A percentile compares a stretch with the other conserved stretches of the same genome.
phyloP scores from a whole-genome alignment of 306 rosid species.

The Erythrophleum fordii region DNA sequence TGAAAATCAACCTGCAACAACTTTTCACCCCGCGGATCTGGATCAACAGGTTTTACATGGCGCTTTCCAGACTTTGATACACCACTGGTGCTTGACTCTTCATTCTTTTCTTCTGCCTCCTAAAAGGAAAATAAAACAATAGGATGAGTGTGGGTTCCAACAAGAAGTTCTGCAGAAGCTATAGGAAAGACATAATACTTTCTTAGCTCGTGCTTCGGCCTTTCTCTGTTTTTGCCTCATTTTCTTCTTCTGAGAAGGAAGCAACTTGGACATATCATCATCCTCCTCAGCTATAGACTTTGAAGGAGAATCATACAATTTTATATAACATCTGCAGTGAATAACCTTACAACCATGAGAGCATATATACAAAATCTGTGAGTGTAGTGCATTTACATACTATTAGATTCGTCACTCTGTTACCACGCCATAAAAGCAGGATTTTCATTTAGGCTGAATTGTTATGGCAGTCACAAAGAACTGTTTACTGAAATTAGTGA shows the following conservation, averaged over 20 bases:
- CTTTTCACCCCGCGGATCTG: slow-evolving; percentile 92
- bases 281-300: slow-evolving; percentile 83
- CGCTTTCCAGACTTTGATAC: slow-evolving; percentile 87
- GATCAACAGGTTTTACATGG: slow-evolving; percentile 85
- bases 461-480: slow-evolving; percentile 11
- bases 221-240: slow-evolving; percentile 94
- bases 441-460: background rate
- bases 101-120: slow-evolving; percentile 96
- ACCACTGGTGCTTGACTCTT: slow-evolving; percentile 65
- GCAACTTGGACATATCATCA: slow-evolving; percentile 79
- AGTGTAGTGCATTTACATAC: slow-evolving; percentile 2
- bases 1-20: slow-evolving; percentile 74
- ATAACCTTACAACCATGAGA: slow-evolving; percentile 40
- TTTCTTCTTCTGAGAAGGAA: slow-evolving; percentile 95
- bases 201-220: slow-evolving; percentile 96
- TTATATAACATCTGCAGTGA: slow-evolving; percentile 83
- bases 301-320: slow-evolving; percentile 83
- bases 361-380: slow-evolving; percentile 14
- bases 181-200: slow-evolving; percentile 54
- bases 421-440: background rate
- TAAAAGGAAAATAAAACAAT: slow-evolving; percentile 45
- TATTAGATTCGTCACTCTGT: background rate
- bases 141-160: slow-evolving; percentile 30
- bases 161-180: slow-evolving; percentile 33
- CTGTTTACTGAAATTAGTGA: slow-evolving; percentile 12